phyloP scores from a whole-genome alignment of 2,329 filamentous ascomycete genomes.

The Penicillium polonicum region DNA sequence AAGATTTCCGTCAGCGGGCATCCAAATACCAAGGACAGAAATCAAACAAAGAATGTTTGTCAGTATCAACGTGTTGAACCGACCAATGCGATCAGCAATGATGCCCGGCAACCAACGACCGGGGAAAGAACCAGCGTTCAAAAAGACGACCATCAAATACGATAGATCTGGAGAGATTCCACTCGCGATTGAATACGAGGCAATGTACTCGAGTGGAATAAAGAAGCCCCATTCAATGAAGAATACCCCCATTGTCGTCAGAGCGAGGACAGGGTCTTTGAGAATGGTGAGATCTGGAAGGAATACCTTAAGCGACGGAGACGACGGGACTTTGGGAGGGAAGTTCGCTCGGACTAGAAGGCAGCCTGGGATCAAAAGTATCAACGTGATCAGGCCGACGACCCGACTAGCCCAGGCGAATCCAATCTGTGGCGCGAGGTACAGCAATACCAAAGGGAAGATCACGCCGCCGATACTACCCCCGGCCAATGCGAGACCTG shows the following conservation, averaged over 20 bases:
- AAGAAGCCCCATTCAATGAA: constrained; percentile 39
- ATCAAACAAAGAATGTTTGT: constrained; percentile 28
- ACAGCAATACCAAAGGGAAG: constrained; percentile 20
- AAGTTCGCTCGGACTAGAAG: constrained; percentile 16
- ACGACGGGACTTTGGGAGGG: constrained; percentile 2
- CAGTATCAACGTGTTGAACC: constrained; percentile 33
- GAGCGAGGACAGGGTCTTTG: constrained; percentile 13
- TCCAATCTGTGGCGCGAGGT: constrained; percentile 13
- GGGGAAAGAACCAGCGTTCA: constrained; percentile 34
- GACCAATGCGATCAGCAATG: constrained; percentile 34
- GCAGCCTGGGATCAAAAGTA: constrained; percentile 15
- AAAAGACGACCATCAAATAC: constrained; percentile 32
- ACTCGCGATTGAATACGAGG: constrained; percentile 30
- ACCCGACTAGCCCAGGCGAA: constrained; percentile 22
- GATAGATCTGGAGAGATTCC: constrained; percentile 28
- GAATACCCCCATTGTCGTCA: constrained; percentile 33
- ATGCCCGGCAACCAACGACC: constrained; percentile 36
- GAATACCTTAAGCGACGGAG: constrained; percentile 18
- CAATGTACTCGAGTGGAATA: constrained; percentile 38
- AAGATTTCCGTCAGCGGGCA: constrained; percentile 23
- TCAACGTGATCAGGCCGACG: constrained; percentile 16
- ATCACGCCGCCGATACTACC: constrained; percentile 22
- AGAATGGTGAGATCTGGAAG: constrained; percentile 18
- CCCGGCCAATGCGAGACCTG: constrained; percentile 16
- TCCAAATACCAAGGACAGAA: constrained; percentile 30